phyloP scores from a whole-genome alignment of 75 land plant species.

The Pinus tabuliformis region DNA sequence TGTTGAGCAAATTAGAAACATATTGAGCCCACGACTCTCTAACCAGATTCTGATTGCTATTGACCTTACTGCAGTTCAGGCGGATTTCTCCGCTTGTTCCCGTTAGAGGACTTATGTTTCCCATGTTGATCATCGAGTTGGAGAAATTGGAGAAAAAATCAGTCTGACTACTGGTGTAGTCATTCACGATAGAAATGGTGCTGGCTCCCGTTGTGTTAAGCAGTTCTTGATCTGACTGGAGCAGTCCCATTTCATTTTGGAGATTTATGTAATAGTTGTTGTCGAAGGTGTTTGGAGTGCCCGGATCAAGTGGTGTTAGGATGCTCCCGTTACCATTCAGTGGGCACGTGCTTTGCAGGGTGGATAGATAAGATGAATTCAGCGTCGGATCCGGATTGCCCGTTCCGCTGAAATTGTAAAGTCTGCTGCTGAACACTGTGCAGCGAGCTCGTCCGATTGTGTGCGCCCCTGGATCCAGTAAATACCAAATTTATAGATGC shows the following conservation, averaged over 20 bases:
- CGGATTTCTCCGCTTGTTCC: slow-evolving; percentile 51
- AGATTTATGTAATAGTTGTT: slow-evolving; percentile 55
- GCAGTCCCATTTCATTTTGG: slow-evolving; percentile 38
- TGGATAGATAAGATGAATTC: slow-evolving; percentile 24
- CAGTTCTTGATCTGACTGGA: slow-evolving; percentile 57
- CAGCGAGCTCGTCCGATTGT: slow-evolving; percentile 74
- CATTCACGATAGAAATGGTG: slow-evolving; percentile 33
- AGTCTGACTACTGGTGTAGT: slow-evolving; percentile 20
- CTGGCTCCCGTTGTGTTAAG: slow-evolving; percentile 30
- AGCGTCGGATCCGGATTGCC: slow-evolving; percentile 52
- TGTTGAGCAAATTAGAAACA: too few relatives aligned
- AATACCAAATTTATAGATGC: not conserved
- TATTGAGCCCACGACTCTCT: not conserved
- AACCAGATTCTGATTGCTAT: not conserved
- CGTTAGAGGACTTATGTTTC: slow-evolving; percentile 51
- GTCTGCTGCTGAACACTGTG: slow-evolving; percentile 27
- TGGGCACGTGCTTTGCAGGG: slow-evolving; percentile 36
- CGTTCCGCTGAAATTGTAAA: slow-evolving; percentile 56
- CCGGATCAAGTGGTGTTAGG: slow-evolving; percentile 26
- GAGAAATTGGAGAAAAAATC: slow-evolving; percentile 34
- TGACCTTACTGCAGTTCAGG: slow-evolving; percentile 27
- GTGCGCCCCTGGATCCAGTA: slow-evolving; percentile 48
- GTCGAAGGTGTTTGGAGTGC: slow-evolving; percentile 37
- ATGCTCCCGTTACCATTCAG: slow-evolving; percentile 9
- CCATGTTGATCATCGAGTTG: slow-evolving; percentile 62